Evolutionary conservation across 2,329 filamentous ascomycete species (phyloP), one percentile per base, ranked within the genome.

Genomic region (Neospermospora avenae): DNA sequence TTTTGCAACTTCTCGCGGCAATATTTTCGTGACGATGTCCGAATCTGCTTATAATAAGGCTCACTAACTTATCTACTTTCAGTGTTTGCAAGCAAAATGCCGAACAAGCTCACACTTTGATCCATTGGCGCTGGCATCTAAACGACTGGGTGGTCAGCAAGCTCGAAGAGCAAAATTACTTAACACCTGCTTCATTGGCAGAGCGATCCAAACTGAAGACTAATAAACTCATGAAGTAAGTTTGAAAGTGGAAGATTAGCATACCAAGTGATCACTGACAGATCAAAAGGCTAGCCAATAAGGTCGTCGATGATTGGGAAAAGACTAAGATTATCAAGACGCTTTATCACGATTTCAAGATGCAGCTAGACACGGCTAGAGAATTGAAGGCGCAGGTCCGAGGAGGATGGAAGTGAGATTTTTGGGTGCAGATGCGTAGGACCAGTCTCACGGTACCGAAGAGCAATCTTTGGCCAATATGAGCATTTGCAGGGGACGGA

Each of bases 41-140:
- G 28, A 31, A 45, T 18, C 13, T 24, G n/a, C 24, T n/a, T 10
- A 42, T 18, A 11, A 18, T 46, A 22, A 37, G 8, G 28, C 18
- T 76, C 62, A 25, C 16, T 28, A 35, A 53, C 46, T 57, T 45
- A n/a, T 42, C 51, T 6, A 41, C 14, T 48, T 25, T 7, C 20
- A 70, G 70, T 16, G 79, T 80, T 61, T 89, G 86, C 76, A 83
- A 81, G 68, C 74, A 76, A 34, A 88, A 87, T 65, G 89, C 90
- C 0, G 79, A 85, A 64, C 86, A 86, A 41, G 87, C 88, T 0
- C 90, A 93, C 69, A 81, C 81, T 0, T 79, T 93, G 3, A 80
- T 85, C 4, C 90, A 95, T 74, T 93, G 90, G 90, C 87, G 87
- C 59, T 84, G 83, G 61, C 83, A 86, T 48, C 82, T 93, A n/a